Percentiles rank a stretch among this genome's conserved stretches.
phyloP scores from a whole-genome alignment of 2,329 filamentous ascomycete species.

The Trichoderma atroviride region DNA sequence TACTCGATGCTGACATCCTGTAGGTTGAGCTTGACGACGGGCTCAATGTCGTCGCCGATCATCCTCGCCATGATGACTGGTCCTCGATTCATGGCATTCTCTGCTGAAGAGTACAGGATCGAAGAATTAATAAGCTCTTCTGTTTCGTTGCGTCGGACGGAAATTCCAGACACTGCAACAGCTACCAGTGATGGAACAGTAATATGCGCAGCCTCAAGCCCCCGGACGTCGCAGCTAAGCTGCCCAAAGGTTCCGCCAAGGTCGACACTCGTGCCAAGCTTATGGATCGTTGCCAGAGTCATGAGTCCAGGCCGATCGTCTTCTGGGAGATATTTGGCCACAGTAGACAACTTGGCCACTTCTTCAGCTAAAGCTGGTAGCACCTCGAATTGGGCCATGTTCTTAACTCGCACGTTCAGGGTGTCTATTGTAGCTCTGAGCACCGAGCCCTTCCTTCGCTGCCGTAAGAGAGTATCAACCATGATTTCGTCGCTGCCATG shows the following conservation, averaged over 20 bases:
- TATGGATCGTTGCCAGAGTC: constrained; percentile 68
- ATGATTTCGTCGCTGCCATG: constrained; percentile 91
- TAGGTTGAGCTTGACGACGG: constrained; percentile 83
- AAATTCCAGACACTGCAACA: constrained; percentile 67
- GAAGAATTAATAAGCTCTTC: constrained; percentile 71
- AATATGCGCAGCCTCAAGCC: constrained; percentile 77
- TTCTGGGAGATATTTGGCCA: constrained; percentile 93
- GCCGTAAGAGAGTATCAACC: constrained; percentile 84
- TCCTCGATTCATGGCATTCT: constrained; percentile 32
- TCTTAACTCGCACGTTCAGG: constrained; percentile 63
- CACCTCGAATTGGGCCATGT: constrained; percentile 65
- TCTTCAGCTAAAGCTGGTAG: constrained; percentile 77
- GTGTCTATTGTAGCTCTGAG: constrained; percentile 69
- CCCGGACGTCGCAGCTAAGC: constrained; percentile 59
- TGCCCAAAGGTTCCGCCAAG: constrained; percentile 70
- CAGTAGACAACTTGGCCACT: constrained; percentile 77
- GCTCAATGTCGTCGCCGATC: constrained; percentile 93
- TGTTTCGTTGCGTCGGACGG: constrained; percentile 63
- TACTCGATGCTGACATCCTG: constrained; percentile 88
- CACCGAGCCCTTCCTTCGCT: constrained; percentile 83
- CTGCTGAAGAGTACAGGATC: constrained; percentile 34
- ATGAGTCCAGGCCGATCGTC: constrained; percentile 91
- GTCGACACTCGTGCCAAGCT: constrained; percentile 62
- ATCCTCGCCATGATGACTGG: constrained; percentile 82
- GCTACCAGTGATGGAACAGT: constrained; percentile 82